phyloP scores from a whole-genome alignment of 2,329 filamentous ascomycete genomes.

The Exophiala spinifera region DNA sequence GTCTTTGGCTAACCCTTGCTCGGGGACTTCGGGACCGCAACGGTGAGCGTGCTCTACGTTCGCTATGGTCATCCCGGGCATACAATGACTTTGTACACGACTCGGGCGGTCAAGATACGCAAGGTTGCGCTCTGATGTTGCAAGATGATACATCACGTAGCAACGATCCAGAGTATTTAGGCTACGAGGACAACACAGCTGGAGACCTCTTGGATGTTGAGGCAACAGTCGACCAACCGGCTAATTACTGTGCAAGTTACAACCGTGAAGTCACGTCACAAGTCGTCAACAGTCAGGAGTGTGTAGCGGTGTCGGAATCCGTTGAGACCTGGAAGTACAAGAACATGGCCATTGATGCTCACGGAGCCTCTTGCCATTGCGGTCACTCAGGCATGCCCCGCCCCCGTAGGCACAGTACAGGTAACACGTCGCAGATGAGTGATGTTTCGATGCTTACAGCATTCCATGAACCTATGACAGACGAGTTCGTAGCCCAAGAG shows the following conservation, averaged over 20 bases:
- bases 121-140: not conserved
- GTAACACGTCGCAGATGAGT: conserved; percentile 16
- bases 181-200: not conserved
- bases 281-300: not conserved
- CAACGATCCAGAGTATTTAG: not conserved
- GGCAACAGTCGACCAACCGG: not conserved
- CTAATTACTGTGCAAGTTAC: conserved; percentile 3
- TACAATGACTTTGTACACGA: not conserved
- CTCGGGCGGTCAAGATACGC: not conserved
- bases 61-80: conserved; percentile 7
- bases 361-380: not conserved
- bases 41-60: conserved; percentile 12
- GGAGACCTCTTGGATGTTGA: conserved; percentile 7
- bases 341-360: not conserved
- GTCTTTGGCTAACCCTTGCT: conserved; percentile 15
- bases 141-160: not conserved
- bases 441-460: conserved; percentile 23
- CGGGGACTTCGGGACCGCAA: conserved; percentile 6
- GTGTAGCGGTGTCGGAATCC: not conserved
- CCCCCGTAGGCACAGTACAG: conserved; percentile 11
- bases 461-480: conserved; percentile 11
- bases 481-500: conserved; percentile 3
- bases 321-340: conserved; percentile 2
- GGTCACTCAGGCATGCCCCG: not conserved
- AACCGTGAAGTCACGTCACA: conserved; percentile 6